These are phyloP conservation scores for Sclerotinia trifoliorum DNA, from an alignment of 2,329 filamentous ascomycete genomes.

Conservation along the genomic window DNA sequence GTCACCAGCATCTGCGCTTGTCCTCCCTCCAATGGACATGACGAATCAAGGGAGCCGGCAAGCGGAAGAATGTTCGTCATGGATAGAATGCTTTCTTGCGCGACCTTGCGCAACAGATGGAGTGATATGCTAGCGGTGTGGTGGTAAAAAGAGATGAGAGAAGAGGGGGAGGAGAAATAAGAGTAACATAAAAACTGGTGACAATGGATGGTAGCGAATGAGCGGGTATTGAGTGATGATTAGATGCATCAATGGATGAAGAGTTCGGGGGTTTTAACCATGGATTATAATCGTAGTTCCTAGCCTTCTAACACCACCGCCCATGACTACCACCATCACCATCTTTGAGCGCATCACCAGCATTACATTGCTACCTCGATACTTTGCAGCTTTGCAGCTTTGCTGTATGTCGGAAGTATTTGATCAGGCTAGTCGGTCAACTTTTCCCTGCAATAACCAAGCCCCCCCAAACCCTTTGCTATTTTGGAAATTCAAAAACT, in stretches of 20 bases:
- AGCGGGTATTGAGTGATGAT: background rate
- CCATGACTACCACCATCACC: background rate
- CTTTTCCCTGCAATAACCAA: conserved; percentile 3
- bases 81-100: conserved; percentile 8
- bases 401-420: conserved; percentile 9
- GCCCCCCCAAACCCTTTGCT: background rate
- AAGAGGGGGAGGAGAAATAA: background rate
- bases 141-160: conserved; percentile 7
- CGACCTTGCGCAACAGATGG: conserved; percentile 17
- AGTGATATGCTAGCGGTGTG: conserved; percentile 8
- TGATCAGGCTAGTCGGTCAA: conserved; percentile 16
- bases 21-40: conserved; percentile 5
- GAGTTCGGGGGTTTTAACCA: conserved; percentile 3
- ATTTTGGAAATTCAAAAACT: background rate
- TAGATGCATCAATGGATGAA: conserved; percentile 3
- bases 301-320: background rate
- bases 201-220: background rate
- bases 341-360: background rate
- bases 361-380: conserved; percentile 1
- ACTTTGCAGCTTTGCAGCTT: conserved; percentile 2
- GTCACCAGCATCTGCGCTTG: conserved; percentile 15
- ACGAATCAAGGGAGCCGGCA: conserved; percentile 1
- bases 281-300: conserved; percentile 12
- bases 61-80: conserved; percentile 4
- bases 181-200: background rate